Base-by-base conservation (phyloP, 139 green algal species). In the Chlorella sp. region DNA sequence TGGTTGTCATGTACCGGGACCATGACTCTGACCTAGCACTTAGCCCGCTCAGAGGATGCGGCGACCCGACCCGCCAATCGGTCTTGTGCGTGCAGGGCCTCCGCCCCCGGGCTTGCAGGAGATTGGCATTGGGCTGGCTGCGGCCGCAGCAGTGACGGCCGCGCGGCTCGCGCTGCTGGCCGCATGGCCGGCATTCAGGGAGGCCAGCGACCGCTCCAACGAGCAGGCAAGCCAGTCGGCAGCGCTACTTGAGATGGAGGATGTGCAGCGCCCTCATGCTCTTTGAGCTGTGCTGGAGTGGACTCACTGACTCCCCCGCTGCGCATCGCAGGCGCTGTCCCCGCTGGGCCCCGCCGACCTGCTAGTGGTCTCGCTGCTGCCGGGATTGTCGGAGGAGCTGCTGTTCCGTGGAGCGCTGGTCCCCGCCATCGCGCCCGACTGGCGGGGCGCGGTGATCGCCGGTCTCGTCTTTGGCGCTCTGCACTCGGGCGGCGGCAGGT, bases 401-500 rank as follows among this genome's bases (percentile, higher is more conserved):
- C 79, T 96, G 21, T 97, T 97, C 67, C 73, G 92, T 21, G 89
- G 91, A 8, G 88, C 85, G 0, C 83, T 97, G 51, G 85, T 97
- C 12, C 92, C 92, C 1, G 90, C 84, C 14, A 81, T 87, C 12
- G 87, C 83, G 17, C 84, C 89, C 1, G 92, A 97, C 68, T 94
- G 79, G 83, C 74, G 90, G 9, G 92, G 92, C 25, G 90, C 85
- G 50, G n/a, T 90, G 1, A 46, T 94, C 1, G 79, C 90, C 8
- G 92, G 85, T 8, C 74, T 70, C 1, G 71, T 89, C 3, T 97
- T 97, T 83, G 92, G 91, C 2, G 69, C 80, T 60, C 79, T 97
- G 73, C 92, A 97, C 76, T 87, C 89, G 63, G 89, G 62, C 70
- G 92, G 91, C 21, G 92, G n/a, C n/a, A n/a, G n/a, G n/a, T n/a